Percentiles rank a stretch among this genome's conserved stretches.
Evolutionary conservation across 2,329 filamentous ascomycete species (phyloP).

Genomic region (Cadophora malorum): DNA sequence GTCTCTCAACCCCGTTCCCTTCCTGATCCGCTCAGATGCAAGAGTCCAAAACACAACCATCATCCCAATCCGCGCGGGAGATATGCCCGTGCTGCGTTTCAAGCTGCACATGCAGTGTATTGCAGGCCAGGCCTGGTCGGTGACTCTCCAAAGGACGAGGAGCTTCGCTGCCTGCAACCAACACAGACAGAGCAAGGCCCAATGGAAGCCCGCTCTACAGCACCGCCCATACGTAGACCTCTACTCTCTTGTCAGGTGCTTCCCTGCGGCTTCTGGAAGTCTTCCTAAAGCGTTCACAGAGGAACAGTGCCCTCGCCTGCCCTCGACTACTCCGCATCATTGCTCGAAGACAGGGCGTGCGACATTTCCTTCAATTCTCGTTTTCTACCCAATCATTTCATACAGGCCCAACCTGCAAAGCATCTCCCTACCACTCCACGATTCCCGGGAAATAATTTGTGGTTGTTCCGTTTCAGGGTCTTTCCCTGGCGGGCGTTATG

Average conservation of each 20-base stretch:
- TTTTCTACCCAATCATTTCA: constrained; percentile 4
- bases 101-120: not conserved
- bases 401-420: not conserved
- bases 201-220: not conserved
- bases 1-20: not conserved
- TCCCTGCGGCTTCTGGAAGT: constrained; percentile 21
- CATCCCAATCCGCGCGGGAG: constrained; percentile 11
- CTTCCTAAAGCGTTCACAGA: constrained; percentile 18
- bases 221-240: not conserved
- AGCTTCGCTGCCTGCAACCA: not conserved
- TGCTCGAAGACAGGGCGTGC: constrained; percentile 1
- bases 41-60: constrained; percentile 2
- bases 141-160: constrained; percentile 1
- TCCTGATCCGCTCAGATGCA: not conserved
- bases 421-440: not conserved
- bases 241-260: not conserved
- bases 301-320: not conserved
- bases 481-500: not conserved
- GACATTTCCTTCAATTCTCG: not conserved
- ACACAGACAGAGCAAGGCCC: not conserved
- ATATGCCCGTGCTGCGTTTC: constrained; percentile 9
- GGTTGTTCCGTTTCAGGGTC: not conserved
- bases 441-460: not conserved
- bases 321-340: not conserved
- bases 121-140: constrained; percentile 12